Evolutionary conservation across 129 eudicot species (phyloP).

Genomic region (Arctium lappa): DNA sequence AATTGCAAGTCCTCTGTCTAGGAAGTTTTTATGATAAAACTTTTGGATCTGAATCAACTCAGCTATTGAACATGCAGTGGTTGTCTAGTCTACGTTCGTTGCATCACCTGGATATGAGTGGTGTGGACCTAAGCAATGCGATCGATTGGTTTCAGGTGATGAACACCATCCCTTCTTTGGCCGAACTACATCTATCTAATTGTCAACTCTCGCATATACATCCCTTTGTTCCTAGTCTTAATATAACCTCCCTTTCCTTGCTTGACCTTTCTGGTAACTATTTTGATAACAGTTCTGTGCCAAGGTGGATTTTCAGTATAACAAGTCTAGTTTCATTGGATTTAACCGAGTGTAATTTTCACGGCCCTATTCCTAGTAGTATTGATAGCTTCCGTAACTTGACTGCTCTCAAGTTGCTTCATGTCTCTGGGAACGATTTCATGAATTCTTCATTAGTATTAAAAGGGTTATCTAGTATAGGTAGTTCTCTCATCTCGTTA

Average conservation of each 20-base stretch:
- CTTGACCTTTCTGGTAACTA: conserved; percentile 28
- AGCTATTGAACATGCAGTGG: conserved; percentile 24
- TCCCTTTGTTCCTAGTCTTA: conserved; percentile 10
- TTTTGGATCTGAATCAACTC: not conserved
- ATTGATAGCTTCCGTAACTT: not conserved
- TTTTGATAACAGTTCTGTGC: not conserved
- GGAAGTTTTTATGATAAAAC: not conserved
- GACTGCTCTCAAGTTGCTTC: conserved; percentile 1
- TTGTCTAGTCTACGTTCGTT: conserved; percentile 25
- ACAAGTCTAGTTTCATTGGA: conserved; percentile 12
- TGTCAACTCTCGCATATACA: conserved; percentile 11
- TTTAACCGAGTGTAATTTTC: not conserved
- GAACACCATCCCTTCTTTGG: conserved; percentile 34
- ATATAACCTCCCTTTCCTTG: conserved; percentile 10
- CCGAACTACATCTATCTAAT: not conserved
- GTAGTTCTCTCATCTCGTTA: conserved; percentile 4
- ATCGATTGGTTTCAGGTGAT: conserved; percentile 37
- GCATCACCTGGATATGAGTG: conserved; percentile 32
- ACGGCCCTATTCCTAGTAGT: not conserved
- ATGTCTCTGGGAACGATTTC: not conserved
- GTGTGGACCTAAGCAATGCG: conserved; percentile 24
- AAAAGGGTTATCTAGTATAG: conserved; percentile 12
- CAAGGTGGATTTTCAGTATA: conserved; percentile 25
- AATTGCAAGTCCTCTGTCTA: conserved; percentile 22
- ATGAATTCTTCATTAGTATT: not conserved